A percentile compares a stretch with the other conserved stretches of the same genome.
phyloP scores from a whole-genome alignment of 139 green algal species.

The Coccomyxa sp. region DNA sequence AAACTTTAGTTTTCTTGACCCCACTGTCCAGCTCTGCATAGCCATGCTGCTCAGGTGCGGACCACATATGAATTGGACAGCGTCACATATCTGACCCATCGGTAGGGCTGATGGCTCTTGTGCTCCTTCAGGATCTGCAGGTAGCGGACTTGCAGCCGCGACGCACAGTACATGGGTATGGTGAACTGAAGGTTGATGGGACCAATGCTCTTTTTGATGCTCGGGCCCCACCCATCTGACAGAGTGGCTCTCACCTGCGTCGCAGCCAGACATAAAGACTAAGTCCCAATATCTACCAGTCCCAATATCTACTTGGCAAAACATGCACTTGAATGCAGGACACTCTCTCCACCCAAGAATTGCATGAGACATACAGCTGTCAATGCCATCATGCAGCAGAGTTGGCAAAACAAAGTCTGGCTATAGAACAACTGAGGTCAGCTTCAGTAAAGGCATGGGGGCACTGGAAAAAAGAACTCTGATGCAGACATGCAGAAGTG shows the following conservation, averaged over 20 bases:
- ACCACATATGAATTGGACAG: slow-evolving; percentile 52
- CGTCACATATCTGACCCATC: slow-evolving; percentile 70
- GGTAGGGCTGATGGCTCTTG: slow-evolving; percentile 75
- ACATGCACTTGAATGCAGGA: too few relatives aligned
- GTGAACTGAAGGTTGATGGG: slow-evolving; percentile 91
- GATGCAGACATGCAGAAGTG: too few relatives aligned
- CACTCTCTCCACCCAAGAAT: too few relatives aligned
- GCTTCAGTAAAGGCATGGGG: too few relatives aligned
- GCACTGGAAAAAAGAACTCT: too few relatives aligned
- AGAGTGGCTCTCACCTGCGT: slow-evolving; percentile 54
- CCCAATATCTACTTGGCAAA: too few relatives aligned
- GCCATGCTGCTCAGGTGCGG: slow-evolving; percentile 17
- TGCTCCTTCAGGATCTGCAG: slow-evolving; percentile 83
- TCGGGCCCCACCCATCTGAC: slow-evolving; percentile 20
- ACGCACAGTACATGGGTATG: slow-evolving; percentile 81
- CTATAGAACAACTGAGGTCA: too few relatives aligned
- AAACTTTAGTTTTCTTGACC: neutral
- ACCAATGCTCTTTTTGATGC: slow-evolving; percentile 60
- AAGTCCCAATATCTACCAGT: too few relatives aligned
- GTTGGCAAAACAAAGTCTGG: too few relatives aligned
- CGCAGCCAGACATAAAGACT: too few relatives aligned
- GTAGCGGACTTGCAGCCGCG: slow-evolving; percentile 59
- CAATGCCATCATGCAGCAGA: too few relatives aligned
- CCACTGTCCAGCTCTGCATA: neutral
- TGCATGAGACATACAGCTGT: too few relatives aligned